Conservation (phyloP, 2,329 filamentous ascomycete genomes). For the Graphilbum ipis-grandicollis region DNA sequence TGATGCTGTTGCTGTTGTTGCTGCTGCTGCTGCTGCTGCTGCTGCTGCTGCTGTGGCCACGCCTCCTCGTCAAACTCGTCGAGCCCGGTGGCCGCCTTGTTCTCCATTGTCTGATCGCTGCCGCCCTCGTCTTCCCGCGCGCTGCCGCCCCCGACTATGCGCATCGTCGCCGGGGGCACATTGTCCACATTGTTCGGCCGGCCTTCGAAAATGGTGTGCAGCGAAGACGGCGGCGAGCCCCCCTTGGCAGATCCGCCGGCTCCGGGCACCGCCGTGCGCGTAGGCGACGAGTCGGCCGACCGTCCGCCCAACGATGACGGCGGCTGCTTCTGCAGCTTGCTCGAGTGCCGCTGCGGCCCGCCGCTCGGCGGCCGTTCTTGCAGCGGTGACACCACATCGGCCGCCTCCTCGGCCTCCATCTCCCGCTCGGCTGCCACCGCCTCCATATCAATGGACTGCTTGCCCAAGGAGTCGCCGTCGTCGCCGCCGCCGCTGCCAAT, state of each 20-base stretch:
- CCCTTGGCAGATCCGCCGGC: slow-evolving; percentile 13
- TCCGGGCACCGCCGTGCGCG: slow-evolving; percentile 16
- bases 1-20: no score
- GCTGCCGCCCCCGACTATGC: slow-evolving; percentile 35
- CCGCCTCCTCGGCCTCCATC: slow-evolving; percentile 17
- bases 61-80: slow-evolving; percentile 50
- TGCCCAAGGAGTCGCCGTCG: slow-evolving; percentile 31
- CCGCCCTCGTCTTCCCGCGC: slow-evolving; percentile 17
- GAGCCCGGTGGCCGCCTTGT: slow-evolving; percentile 45
- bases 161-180: slow-evolving; percentile 38
- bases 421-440: not conserved
- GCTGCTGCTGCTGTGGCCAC: slow-evolving; percentile 10
- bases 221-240: slow-evolving; percentile 6
- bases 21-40: slow-evolving; percentile 13
- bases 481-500: no score
- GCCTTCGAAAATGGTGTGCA: slow-evolving; percentile 22
- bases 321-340: slow-evolving; percentile 36
- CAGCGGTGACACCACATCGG: slow-evolving; percentile 22
- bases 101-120: slow-evolving; percentile 41
- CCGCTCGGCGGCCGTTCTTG: slow-evolving; percentile 35
- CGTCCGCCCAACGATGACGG: slow-evolving; percentile 10
- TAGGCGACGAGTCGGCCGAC: slow-evolving; percentile 24
- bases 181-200: slow-evolving; percentile 35
- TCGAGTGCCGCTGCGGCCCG: slow-evolving; percentile 35
- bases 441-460: slow-evolving; percentile 1